These are phyloP conservation scores for Remersonia thermophila DNA, from an alignment of 2,329 filamentous ascomycete species.

Conservation along the genomic window DNA sequence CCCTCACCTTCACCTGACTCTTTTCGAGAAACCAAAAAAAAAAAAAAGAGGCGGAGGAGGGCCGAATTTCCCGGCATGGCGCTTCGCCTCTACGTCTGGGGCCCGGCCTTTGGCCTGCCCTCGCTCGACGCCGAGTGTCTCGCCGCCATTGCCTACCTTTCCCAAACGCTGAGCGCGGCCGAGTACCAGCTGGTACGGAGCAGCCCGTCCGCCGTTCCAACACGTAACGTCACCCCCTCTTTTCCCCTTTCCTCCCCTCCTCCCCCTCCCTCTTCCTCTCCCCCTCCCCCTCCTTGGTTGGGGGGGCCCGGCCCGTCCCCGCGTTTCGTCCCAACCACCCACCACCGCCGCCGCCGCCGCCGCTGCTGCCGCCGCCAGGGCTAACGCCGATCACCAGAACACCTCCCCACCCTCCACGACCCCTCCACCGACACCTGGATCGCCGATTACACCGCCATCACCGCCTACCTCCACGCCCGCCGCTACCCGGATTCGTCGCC, in stretches of 20 bases:
- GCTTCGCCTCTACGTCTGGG: constrained; percentile 75
- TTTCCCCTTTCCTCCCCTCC: no score
- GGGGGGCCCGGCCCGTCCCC: no score
- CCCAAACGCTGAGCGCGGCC: constrained; percentile 44
- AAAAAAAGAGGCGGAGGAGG: no score
- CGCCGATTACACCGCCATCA: constrained; percentile 50
- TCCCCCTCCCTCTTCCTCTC: background rate
- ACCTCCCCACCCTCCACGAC: constrained; percentile 43
- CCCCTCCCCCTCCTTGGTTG: constrained; percentile 4
- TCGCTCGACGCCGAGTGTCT: constrained; percentile 89
- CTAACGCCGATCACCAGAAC: constrained; percentile 27
- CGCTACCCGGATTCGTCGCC: constrained; percentile 23
- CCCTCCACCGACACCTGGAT: constrained; percentile 37
- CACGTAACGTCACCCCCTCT: constrained; percentile 33
- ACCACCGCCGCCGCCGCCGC: constrained; percentile 19
- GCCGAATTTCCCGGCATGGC: constrained; percentile 5
- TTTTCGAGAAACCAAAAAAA: no score
- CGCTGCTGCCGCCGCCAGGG: no score
- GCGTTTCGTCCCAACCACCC: background rate
- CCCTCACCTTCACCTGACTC: no score
- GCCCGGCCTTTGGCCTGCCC: constrained; percentile 73
- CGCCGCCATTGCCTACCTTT: constrained; percentile 67
- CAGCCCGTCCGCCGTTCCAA: constrained; percentile 58
- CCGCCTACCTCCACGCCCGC: constrained; percentile 36
- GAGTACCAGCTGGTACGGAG: constrained; percentile 60